Evolutionary conservation across 1,284 basidiomycete genomes (phyloP), one percentile per base, ranked within the genome.

Genomic region (Cystobasidiaceae sp.): DNA sequence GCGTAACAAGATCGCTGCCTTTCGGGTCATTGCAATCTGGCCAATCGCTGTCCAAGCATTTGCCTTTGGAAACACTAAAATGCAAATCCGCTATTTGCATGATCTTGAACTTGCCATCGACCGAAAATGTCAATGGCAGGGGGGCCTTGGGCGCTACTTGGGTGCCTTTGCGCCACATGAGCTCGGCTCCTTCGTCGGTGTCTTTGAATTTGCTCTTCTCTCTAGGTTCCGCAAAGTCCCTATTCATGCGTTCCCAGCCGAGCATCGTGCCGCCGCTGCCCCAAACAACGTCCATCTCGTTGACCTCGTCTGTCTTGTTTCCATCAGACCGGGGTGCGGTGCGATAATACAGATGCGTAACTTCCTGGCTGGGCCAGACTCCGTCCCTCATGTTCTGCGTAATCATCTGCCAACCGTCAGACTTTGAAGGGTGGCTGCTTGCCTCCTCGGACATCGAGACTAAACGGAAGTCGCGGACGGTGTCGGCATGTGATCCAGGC

Each of bases 1-100:
- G 81, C 0, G 90, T 91, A 67, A 87, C 81, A 66, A 85, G 84
- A 75, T 93, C 91, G 8, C 69, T 68, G 9, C 70, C 72, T 66
- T 66, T 27, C n/a, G 48, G n/a, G 44, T 51, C 55, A 28, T 66
- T 59, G 34, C 60, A 65, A 9, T 39, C 58, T 2, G 59, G 46
- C 33, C 66, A 57, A 44, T 70, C 68, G 39, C 70, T 39, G 51
- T 73, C 71, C 33, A 70, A 64, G 44, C 73, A 74, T 28, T 68
- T 65, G 37, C 73, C 73, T 8, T 69, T 69, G 11, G 66, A 67
- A 41, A 71, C 70, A 11, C 66, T 69, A 68, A 80, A 94, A 76
- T 96, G 92, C 28, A 94, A 79, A 76, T 96, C 92, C 2, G 92
- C 92, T 30, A 93, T 78, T 76, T 96, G 92, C 69, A 96, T 81